Base-by-base conservation (phyloP, 352 stramenopile species). In the Pythium dissimile region DNA sequence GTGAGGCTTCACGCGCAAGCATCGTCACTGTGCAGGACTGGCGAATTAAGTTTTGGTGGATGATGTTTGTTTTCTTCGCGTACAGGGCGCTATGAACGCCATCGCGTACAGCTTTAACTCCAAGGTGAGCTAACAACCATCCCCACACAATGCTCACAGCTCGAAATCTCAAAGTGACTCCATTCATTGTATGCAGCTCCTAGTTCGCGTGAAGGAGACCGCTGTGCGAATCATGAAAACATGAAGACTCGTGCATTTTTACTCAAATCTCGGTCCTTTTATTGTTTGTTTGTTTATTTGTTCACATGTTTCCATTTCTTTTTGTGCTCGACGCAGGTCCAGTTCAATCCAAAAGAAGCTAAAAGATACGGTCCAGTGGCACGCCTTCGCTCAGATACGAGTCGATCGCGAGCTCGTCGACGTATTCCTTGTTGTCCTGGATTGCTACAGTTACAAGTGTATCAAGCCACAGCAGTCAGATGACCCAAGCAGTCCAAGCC, bases 401-500 rank as follows among this genome's bases (percentile, higher is more conserved):
- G 61, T 92, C 77, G 43, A 89, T 88, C 31, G 78, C 82, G 23
- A 92, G 71, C 30, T 86, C 72, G 8, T 84, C 76, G 23, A 90
- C 72, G 65, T 90, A 90, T 47, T 89, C 75, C 45, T 88, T 89
- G 68, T 92, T 92, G 72, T 92, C 78, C 21, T 67, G 84, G 52
- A 89, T 88, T 31, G 83, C 75, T 91, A 52, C n/a, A n/a, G n/a
- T 37, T 48, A 7, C 16, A 32, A 24, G 23, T 20, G 5, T 10
- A 45, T 15, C n/a, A n/a, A n/a, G n/a, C n/a, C n/a, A n/a, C n/a
- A n/a, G n/a, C n/a, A n/a, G n/a, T n/a, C n/a, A n/a, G n/a, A n/a
- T n/a, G n/a, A n/a, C n/a, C n/a, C n/a, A n/a, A n/a, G n/a, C n/a
- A n/a, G n/a, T n/a, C n/a, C n/a, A n/a, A n/a, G n/a, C n/a, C n/a